Conservation (phyloP, 352 stramenopile genomes). For the Globisporangium solare region DNA sequence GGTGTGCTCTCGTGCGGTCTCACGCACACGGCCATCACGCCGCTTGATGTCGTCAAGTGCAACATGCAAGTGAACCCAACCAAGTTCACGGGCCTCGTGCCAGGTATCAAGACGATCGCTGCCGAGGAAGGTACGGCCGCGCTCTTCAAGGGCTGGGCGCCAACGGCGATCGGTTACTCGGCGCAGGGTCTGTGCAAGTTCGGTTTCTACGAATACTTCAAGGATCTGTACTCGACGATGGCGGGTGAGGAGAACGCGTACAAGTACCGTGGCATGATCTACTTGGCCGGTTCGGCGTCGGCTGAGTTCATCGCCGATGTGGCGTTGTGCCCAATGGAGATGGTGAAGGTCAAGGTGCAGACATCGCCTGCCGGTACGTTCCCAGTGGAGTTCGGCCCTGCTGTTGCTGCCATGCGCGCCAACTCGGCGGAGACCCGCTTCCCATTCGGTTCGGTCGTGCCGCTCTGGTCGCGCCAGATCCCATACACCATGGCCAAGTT, state of each 20-base stretch:
- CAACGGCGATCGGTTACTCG: constrained; percentile 91
- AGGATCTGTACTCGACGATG: constrained; percentile 91
- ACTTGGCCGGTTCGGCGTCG: constrained; percentile 89
- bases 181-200: constrained; percentile 91
- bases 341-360: constrained; percentile 94
- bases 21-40: constrained; percentile 91
- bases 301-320: constrained; percentile 94
- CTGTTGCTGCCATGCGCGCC: constrained; percentile 84
- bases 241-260: constrained; percentile 90
- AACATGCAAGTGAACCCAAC: constrained; percentile 92
- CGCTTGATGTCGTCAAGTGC: constrained; percentile 94
- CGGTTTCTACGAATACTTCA: constrained; percentile 95
- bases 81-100: constrained; percentile 81
- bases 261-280: constrained; percentile 91
- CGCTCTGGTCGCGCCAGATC: constrained; percentile 90
- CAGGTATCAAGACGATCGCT: constrained; percentile 84
- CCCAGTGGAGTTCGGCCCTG: constrained; percentile 82
- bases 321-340: constrained; percentile 93
- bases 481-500: constrained; percentile 99
- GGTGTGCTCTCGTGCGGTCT: constrained; percentile 91
- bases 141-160: constrained; percentile 91
- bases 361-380: constrained; percentile 88
- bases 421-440: constrained; percentile 88
- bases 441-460: constrained; percentile 89
- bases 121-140: constrained; percentile 76